These are phyloP conservation scores for Closterium sp. DNA, from an alignment of 139 green algal genomes.

Conservation along the genomic window DNA sequence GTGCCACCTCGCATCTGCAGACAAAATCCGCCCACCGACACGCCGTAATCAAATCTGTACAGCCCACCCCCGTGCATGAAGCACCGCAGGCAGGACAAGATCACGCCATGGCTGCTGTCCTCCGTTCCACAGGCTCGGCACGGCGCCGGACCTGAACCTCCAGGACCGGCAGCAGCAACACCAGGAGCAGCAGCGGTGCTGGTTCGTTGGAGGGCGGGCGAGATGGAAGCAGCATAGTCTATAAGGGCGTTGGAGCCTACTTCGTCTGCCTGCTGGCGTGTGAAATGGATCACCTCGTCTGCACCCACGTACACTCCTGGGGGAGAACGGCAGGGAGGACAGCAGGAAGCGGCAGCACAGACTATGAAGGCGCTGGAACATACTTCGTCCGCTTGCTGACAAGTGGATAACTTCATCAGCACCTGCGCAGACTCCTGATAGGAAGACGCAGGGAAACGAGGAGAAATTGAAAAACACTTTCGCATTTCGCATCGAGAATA, in stretches of 20 bases:
- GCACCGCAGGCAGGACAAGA: constrained; percentile 34
- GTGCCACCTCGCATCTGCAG: constrained; percentile 27
- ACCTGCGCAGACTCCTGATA: neutral
- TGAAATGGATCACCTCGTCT: constrained; percentile 39
- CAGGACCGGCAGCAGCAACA: no score
- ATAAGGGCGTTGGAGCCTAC: constrained; percentile 11
- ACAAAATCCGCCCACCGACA: constrained; percentile 18
- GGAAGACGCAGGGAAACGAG: neutral
- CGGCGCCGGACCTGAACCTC: neutral
- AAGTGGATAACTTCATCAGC: neutral
- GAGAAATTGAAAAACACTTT: no score
- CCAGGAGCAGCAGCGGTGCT: neutral
- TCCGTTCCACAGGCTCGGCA: constrained; percentile 14
- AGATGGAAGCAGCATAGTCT: constrained; percentile 15
- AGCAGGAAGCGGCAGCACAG: neutral
- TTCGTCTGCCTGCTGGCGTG: constrained; percentile 17
- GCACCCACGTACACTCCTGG: constrained; percentile 44
- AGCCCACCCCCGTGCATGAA: constrained; percentile 19
- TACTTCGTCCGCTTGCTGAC: neutral
- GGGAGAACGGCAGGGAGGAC: neutral
- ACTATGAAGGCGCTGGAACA: neutral
- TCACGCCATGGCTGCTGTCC: constrained; percentile 14
- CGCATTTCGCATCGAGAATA: no score
- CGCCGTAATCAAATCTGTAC: constrained; percentile 32
- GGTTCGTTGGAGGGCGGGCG: neutral